A percentile compares a stretch with the other conserved stretches of the same genome.
Conservation (phyloP, 176 grass and related monocot species). For the Poa pratensis region DNA sequence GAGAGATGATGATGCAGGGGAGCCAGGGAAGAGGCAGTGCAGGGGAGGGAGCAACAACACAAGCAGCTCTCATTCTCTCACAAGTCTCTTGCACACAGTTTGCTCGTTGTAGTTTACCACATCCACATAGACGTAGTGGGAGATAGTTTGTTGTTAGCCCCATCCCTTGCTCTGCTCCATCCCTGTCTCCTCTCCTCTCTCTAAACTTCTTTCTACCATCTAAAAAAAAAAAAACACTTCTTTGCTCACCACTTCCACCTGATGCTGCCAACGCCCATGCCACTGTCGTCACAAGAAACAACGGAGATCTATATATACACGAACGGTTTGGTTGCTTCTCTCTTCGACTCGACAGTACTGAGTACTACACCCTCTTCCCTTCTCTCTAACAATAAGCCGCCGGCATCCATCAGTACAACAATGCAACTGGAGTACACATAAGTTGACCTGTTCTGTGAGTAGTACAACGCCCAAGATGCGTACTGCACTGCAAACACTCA, state of each 20-base stretch:
- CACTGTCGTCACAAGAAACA: neutral
- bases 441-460: neutral
- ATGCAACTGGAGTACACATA: conserved; percentile 27
- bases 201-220: neutral
- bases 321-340: neutral
- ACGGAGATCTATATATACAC: conserved; percentile 34
- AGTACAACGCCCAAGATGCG: conserved; percentile 46
- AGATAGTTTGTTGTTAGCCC: conserved; percentile 49
- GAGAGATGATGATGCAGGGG: neutral
- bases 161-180: conserved; percentile 79
- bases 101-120: neutral
- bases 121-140: neutral
- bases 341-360: conserved; percentile 26
- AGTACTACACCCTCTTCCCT: neutral
- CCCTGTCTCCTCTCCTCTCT: conserved; percentile 55
- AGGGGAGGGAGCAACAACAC: conserved; percentile 74
- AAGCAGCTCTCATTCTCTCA: neutral
- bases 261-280: neutral
- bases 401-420: conserved; percentile 23
- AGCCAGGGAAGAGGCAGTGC: conserved; percentile 98
- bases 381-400: neutral
- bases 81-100: neutral
- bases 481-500: conserved; percentile 43
- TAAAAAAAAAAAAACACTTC: neutral
- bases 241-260: neutral